Evolutionary conservation across 164 flowering plant genomes (phyloP).

Genomic region (Vitis riparia): DNA sequence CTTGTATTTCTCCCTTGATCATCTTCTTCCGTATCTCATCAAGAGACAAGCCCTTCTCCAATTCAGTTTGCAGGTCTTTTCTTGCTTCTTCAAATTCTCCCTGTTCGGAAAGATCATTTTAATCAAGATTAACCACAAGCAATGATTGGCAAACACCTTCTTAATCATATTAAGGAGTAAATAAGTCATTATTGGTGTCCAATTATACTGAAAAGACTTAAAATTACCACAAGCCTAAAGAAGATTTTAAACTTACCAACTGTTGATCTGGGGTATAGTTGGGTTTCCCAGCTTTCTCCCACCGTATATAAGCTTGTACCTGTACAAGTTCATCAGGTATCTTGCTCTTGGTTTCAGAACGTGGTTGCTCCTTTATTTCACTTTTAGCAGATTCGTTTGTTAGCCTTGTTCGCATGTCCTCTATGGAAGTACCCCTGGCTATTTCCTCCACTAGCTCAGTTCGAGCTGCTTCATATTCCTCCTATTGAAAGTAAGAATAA

Average conservation of each 20-base stretch:
- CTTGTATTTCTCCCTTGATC: constrained; percentile 54
- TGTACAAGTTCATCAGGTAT: constrained; percentile 77
- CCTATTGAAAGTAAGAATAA: constrained; percentile 32
- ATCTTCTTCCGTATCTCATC: constrained; percentile 63
- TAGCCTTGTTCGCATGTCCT: constrained; percentile 61
- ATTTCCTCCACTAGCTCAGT: constrained; percentile 74
- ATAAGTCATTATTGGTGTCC: background rate
- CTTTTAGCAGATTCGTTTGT: constrained; percentile 38
- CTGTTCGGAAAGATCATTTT: constrained; percentile 32
- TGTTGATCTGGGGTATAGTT: constrained; percentile 64
- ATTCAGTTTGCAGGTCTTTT: constrained; percentile 60
- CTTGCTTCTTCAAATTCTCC: constrained; percentile 79
- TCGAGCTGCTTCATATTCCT: constrained; percentile 95
- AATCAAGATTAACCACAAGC: constrained; percentile 10
- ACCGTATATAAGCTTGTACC: constrained; percentile 69
- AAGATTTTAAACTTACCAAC: constrained; percentile 42
- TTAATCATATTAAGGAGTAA: background rate
- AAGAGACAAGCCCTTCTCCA: constrained; percentile 65
- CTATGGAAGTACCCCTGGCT: constrained; percentile 66
- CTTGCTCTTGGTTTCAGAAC: constrained; percentile 32
- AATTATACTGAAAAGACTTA: background rate
- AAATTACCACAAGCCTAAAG: background rate
- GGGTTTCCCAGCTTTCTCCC: constrained; percentile 93
- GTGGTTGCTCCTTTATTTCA: constrained; percentile 33
- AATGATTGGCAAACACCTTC: background rate